phyloP scores from a whole-genome alignment of 108 stramenopile genomes.

The Thalassiosira profunda region DNA sequence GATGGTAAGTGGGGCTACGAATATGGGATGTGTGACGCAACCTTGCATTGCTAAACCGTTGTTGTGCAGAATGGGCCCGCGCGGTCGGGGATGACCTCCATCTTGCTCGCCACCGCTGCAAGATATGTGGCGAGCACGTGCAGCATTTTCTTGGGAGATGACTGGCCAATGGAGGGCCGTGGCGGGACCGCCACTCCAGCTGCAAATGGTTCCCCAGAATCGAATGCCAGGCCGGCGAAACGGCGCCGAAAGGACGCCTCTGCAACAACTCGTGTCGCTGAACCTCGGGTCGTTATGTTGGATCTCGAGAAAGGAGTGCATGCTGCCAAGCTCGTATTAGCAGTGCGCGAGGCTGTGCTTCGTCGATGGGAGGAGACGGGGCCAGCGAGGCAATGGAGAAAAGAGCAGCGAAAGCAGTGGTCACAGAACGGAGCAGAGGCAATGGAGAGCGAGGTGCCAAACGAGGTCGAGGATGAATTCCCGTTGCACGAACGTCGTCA shows the following conservation, averaged over 20 bases:
- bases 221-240: slow-evolving; percentile 13
- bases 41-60: not conserved
- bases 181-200: not conserved
- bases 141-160: slow-evolving; percentile 10
- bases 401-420: not conserved
- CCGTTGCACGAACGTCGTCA: slow-evolving; percentile 19
- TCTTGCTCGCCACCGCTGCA: slow-evolving; percentile 36
- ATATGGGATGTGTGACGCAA: too few relatives aligned
- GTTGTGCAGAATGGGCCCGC: slow-evolving; percentile 26
- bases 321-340: slow-evolving; percentile 29
- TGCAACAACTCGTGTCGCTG: not conserved
- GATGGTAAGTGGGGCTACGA: slow-evolving; percentile 39
- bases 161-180: not conserved
- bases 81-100: slow-evolving; percentile 45
- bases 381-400: slow-evolving; percentile 37
- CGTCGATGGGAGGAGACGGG: slow-evolving; percentile 49
- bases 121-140: slow-evolving; percentile 48
- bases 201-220: not conserved
- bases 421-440: not conserved
- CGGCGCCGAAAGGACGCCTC: not conserved
- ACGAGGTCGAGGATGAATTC: not conserved
- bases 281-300: slow-evolving; percentile 41
- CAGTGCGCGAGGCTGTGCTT: slow-evolving; percentile 47
- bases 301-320: slow-evolving; percentile 47
- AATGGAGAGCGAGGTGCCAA: slow-evolving; percentile 3